Percentiles rank a stretch among this genome's conserved stretches.
Evolutionary conservation across 2,329 filamentous ascomycete genomes (phyloP).

Genomic region (Aspergillus caelatus): DNA sequence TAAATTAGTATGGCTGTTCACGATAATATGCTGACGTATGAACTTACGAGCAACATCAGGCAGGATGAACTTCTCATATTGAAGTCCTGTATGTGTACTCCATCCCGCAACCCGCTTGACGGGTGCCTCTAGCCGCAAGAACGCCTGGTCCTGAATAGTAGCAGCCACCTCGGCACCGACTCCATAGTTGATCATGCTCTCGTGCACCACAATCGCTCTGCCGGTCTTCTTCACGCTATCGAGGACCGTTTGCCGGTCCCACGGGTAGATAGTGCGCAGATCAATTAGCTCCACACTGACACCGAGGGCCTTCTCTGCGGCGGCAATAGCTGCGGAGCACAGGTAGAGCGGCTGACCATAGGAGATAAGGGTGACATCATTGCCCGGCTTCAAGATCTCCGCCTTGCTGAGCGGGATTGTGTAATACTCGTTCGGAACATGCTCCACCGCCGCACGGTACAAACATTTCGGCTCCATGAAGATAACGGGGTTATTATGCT

Average conservation of each 20-base stretch:
- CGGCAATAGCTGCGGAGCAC: slow-evolving; percentile 74
- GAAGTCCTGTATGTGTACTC: slow-evolving; percentile 78
- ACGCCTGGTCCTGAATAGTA: slow-evolving; percentile 84
- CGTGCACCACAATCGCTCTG: slow-evolving; percentile 83
- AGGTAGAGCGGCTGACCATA: slow-evolving; percentile 90
- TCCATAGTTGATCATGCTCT: slow-evolving; percentile 88
- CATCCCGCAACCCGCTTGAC: slow-evolving; percentile 86
- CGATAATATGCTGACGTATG: neutral
- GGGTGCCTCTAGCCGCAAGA: slow-evolving; percentile 80
- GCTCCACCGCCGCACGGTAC: slow-evolving; percentile 88
- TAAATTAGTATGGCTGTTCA: slow-evolving; percentile 10
- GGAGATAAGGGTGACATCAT: slow-evolving; percentile 79
- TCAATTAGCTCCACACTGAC: slow-evolving; percentile 84
- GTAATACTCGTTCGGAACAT: slow-evolving; percentile 80
- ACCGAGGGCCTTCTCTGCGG: slow-evolving; percentile 73
- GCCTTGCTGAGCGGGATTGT: slow-evolving; percentile 84
- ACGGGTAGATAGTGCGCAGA: slow-evolving; percentile 84
- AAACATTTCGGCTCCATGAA: slow-evolving; percentile 95
- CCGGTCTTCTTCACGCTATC: slow-evolving; percentile 86
- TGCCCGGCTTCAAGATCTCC: slow-evolving; percentile 78
- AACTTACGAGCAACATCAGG: slow-evolving; percentile 85
- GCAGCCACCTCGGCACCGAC: slow-evolving; percentile 88
- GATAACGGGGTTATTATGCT: slow-evolving; percentile 79
- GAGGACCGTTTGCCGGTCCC: slow-evolving; percentile 81
- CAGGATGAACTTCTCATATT: slow-evolving; percentile 79